These are phyloP conservation scores for Leptosphaerulina australis DNA, from an alignment of 2,329 filamentous ascomycete genomes.

Conservation along the genomic window DNA sequence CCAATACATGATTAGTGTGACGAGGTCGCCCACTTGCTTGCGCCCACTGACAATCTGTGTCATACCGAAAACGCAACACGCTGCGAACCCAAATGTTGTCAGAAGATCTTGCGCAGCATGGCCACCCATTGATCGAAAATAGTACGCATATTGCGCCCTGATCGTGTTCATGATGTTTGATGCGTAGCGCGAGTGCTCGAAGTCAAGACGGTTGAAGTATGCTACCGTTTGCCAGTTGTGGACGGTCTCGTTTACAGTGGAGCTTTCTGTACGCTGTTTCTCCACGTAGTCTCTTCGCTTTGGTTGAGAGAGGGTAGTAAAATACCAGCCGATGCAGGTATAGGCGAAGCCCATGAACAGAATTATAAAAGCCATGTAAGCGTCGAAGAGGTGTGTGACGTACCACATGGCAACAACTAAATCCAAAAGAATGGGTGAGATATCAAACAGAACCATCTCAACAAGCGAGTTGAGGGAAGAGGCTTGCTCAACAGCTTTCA, in stretches of 20 bases:
- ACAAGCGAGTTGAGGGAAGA: slow-evolving; percentile 64
- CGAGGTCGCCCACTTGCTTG: slow-evolving; percentile 64
- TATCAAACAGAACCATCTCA: slow-evolving; percentile 64
- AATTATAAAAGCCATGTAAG: slow-evolving; percentile 53
- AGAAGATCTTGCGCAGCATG: slow-evolving; percentile 54
- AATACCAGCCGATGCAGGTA: slow-evolving; percentile 57
- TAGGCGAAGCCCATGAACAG: slow-evolving; percentile 54
- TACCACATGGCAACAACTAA: slow-evolving; percentile 65
- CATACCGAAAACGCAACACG: slow-evolving; percentile 59
- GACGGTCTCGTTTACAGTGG: slow-evolving; percentile 63
- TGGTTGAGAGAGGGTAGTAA: slow-evolving; percentile 50
- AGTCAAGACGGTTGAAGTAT: slow-evolving; percentile 63
- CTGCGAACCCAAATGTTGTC: slow-evolving; percentile 57
- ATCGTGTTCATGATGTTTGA: slow-evolving; percentile 49
- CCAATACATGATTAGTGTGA: slow-evolving; percentile 72
- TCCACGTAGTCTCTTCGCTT: slow-evolving; percentile 52
- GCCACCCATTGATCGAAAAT: slow-evolving; percentile 39
- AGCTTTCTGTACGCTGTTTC: slow-evolving; percentile 57
- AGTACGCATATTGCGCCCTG: slow-evolving; percentile 40
- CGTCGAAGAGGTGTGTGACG: slow-evolving; percentile 67
- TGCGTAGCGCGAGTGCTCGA: slow-evolving; percentile 60
- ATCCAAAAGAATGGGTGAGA: slow-evolving; percentile 68
- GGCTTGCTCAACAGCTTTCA: slow-evolving; percentile 69
- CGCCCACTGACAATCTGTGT: slow-evolving; percentile 58
- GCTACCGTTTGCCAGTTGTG: slow-evolving; percentile 66